Conservation (phyloP, 1,139 yeast species). For the Starmera stellimalicola region DNA sequence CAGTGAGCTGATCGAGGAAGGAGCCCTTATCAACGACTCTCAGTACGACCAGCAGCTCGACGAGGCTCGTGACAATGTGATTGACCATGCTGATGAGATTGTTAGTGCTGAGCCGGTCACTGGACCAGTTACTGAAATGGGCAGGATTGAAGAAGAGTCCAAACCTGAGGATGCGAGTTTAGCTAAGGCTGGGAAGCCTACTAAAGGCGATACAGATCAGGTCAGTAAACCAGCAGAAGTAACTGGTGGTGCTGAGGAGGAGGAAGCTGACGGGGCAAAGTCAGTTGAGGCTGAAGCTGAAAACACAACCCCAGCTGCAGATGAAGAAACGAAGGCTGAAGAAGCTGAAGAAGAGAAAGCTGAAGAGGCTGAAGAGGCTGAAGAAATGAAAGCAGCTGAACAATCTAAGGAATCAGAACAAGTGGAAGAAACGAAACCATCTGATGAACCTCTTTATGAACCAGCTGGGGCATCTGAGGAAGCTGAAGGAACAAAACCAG, state of each 20-base stretch:
- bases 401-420: background rate
- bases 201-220: background rate
- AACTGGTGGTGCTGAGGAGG: background rate
- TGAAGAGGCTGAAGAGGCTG: background rate
- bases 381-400: background rate
- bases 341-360: background rate
- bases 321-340: background rate
- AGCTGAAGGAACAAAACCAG: background rate
- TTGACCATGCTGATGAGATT: background rate
- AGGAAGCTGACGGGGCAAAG: background rate
- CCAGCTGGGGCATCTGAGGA: background rate
- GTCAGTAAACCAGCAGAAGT: background rate
- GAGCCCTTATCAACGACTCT: conserved; percentile 26
- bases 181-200: background rate
- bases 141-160: background rate
- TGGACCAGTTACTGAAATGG: background rate
- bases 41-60: conserved; percentile 5
- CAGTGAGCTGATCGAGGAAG: conserved; percentile 25
- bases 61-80: conserved; percentile 1
- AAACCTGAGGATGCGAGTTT: background rate
- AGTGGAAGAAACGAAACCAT: background rate
- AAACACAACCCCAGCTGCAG: conserved; percentile 2
- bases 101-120: background rate
- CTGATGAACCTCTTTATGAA: background rate
- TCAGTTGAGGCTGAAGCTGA: conserved; percentile 3